A percentile compares a stretch with the other conserved stretches of the same genome.
Conservation (phyloP, 2,329 filamentous ascomycete species). For the Verticillium dahliae region DNA sequence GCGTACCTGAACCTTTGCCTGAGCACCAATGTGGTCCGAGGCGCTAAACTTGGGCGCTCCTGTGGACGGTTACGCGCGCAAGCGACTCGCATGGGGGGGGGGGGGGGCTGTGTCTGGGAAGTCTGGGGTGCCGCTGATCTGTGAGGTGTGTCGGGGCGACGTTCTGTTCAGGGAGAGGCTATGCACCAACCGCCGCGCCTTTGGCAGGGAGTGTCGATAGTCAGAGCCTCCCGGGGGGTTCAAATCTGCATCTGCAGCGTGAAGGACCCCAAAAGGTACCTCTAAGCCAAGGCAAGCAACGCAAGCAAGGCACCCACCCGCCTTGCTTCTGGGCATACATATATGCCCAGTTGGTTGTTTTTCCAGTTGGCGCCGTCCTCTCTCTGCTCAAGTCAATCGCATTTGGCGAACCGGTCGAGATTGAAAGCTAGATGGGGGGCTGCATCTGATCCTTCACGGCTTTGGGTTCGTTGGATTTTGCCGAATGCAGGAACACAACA, state of each 20-base stretch:
- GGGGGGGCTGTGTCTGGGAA: slow-evolving; percentile 9
- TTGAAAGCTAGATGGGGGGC: not conserved
- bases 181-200: slow-evolving; percentile 1
- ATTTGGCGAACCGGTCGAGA: not conserved
- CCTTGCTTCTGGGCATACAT: not conserved
- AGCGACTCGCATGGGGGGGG: slow-evolving; percentile 3
- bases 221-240: slow-evolving; percentile 8
- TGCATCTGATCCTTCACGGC: not conserved
- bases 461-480: too few species aligned
- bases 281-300: too few species aligned
- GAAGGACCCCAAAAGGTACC: not conserved
- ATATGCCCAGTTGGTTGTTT: not conserved
- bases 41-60: not conserved
- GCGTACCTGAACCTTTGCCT: too few species aligned
- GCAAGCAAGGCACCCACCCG: too few species aligned
- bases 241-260: not conserved
- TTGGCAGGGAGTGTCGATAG: slow-evolving; percentile 9
- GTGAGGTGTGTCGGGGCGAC: not conserved
- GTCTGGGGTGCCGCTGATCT: slow-evolving; percentile 1
- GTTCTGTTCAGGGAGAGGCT: not conserved
- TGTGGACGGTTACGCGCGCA: not conserved
- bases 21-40: not conserved
- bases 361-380: not conserved
- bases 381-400: not conserved
- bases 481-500: too few species aligned